These are phyloP conservation scores for Russula sp. DNA, from an alignment of 768 basidiomycete species.

Conservation along the genomic window DNA sequence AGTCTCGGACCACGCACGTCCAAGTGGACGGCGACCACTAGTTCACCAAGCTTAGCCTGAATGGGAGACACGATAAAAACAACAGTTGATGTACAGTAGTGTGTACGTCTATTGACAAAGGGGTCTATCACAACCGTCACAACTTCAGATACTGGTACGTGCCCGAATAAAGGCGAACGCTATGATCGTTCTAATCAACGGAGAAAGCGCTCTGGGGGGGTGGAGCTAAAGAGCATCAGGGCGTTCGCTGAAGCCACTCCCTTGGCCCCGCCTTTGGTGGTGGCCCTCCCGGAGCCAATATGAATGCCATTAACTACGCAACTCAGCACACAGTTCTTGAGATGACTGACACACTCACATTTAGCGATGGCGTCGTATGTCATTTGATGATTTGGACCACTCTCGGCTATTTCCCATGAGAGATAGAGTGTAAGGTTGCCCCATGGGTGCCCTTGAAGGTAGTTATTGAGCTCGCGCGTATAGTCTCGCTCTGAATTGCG, in stretches of 20 bases:
- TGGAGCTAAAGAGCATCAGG: neutral
- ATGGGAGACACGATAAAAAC: neutral
- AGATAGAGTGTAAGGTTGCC: neutral
- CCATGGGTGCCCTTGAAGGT: neutral
- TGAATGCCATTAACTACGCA: neutral
- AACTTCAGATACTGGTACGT: neutral
- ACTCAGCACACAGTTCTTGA: neutral
- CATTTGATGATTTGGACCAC: neutral
- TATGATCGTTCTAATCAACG: neutral
- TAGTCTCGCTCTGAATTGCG: neutral
- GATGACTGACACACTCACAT: neutral
- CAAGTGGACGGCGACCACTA: neutral
- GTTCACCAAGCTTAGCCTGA: neutral
- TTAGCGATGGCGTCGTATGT: neutral
- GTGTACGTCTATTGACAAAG: neutral
- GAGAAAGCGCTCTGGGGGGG: neutral
- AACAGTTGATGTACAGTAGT: neutral
- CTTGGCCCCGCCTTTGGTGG: neutral
- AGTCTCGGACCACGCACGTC: neutral
- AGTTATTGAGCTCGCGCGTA: slow-evolving; percentile 9
- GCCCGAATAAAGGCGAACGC: neutral
- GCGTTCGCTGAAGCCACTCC: neutral
- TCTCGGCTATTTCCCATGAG: neutral
- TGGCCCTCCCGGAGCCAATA: neutral
- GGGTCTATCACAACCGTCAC: neutral